These are phyloP conservation scores for Senna tora DNA, from an alignment of 306 rosid species.

Conservation along the genomic window DNA sequence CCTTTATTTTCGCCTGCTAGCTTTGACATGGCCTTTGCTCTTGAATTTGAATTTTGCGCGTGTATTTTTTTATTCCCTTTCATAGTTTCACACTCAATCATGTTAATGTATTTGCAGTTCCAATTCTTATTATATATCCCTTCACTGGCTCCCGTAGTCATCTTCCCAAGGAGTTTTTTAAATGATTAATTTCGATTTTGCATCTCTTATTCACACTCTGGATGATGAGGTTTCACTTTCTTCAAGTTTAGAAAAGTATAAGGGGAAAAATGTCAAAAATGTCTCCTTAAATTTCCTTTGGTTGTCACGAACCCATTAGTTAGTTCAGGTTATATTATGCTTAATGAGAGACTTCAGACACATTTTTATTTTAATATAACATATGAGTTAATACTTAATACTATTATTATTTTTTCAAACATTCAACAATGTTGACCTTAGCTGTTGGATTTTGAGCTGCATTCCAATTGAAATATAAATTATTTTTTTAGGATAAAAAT, in stretches of 20 bases:
- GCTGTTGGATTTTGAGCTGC: no score
- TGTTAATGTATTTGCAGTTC: not conserved
- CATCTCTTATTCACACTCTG: not conserved
- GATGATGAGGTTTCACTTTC: not conserved
- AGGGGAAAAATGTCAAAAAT: no score
- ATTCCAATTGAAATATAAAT: no score
- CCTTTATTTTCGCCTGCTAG: not conserved
- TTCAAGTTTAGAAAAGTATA: not conserved
- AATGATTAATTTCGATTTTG: not conserved
- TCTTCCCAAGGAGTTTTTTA: not conserved
- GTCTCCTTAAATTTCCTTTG: no score
- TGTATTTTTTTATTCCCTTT: not conserved
- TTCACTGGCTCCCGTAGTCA: not conserved
- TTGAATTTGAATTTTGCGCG: not conserved
- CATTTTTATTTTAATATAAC: no score
- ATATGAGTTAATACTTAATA: no score
- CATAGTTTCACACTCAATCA: not conserved
- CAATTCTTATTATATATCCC: not conserved
- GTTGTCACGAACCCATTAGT: no score
- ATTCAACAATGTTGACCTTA: no score
- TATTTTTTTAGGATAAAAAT: no score
- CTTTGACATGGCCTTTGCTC: constrained; percentile 6
- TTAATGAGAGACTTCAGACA: no score
- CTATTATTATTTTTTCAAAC: no score
- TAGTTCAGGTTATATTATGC: no score